Base-by-base conservation (phyloP, 106 monocot species). In the Chionographis japonica region DNA sequence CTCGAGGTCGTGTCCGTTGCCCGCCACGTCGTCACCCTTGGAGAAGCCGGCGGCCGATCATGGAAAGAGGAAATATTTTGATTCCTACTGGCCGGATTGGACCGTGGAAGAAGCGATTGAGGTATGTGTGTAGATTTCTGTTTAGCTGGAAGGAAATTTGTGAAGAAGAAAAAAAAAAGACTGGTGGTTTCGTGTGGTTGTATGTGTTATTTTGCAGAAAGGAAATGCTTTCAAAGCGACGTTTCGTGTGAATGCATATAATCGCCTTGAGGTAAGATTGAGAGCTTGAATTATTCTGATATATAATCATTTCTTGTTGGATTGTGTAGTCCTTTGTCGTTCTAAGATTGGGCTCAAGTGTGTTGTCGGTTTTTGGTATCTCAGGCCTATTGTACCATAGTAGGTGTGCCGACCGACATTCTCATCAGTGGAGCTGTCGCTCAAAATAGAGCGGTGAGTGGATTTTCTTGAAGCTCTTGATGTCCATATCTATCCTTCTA, bases 361-460 rank as follows among this genome's bases (percentile, higher is more conserved):
- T 56, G 55, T n/a, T 40, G n/a, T 16, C 70, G 37, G 6, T 57
- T 37, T 59, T 12, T 66, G 9, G 18, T 67, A 42, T 69, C 64
- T 14, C 72, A 93, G 93, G 91, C 91, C 37, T 95, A 95, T 71
- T 95, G 95, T 52, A 92, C 88, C 7, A 77, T 95, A 58, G 75
- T 83, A 38, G 91, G 91, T 52, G 55, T 92, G 8, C 81, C 81
- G 4, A 52, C 91, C 50, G 91, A 95, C 74, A 56, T 91, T 80
- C 83, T 91, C 46, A 86, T 95, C 41, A 81, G 68, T 73, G 88
- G 91, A 43, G 46, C 62, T 63, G 60, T 50, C 18, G 86, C 88
- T 19, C 95, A 95, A 62, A 95, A 95, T 66, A 86, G 95, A 84
- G 88, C 91, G 64, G 93, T 93, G 63, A 61, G 86, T 65, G 49